Base-by-base conservation (phyloP, 1,284 basidiomycete genomes). In the Fistulina hepatica region DNA sequence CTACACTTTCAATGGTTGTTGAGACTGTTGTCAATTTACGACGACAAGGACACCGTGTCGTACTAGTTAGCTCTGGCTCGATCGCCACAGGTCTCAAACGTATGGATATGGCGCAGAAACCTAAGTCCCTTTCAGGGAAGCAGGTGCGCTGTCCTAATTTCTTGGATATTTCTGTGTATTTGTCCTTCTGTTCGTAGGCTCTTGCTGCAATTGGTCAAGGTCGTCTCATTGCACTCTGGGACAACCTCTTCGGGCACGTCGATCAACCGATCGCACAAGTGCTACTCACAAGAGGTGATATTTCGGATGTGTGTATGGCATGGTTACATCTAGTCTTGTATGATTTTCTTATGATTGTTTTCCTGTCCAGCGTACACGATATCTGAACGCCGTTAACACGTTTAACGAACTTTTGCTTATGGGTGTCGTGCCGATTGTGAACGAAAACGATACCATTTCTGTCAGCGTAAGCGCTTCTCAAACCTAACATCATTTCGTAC, bases 131-230 rank as follows among this genome's bases (percentile, higher is more conserved):
- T 11, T 81, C 85, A 3, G 88, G 89, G 40, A 93, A 94, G 58
- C 93, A 97, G 70, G 88, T 44, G 19, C 15, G 28, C 32, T 21
- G 22, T 17, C 20, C 6, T 17, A 9, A 10, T n/a, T 17, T 33
- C 22, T 11, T 20, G 2, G 20, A 20, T 10, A 4, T 27, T n/a
- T 22, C 9, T 10, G 27, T n/a, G 27, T 16, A n/a, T 22, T 8
- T 32, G 33, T 42, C 42, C 21, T 52, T 11, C 42, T 34, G 39
- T 33, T 32, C 41, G 28, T 48, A 92, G 85, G 94, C 94, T 6
- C 65, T 98, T 27, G 94, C 94, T 21, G 94, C 94, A 0, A 90
- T 98, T 36, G 94, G 95, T 1, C 95, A 99, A 65, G 88, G 94
- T 6, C 69, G 93, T 41, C 71, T 99, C 17, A 97, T 98, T 44